Conservation (phyloP, 129 eudicot species). For the Escallonia rubra region DNA sequence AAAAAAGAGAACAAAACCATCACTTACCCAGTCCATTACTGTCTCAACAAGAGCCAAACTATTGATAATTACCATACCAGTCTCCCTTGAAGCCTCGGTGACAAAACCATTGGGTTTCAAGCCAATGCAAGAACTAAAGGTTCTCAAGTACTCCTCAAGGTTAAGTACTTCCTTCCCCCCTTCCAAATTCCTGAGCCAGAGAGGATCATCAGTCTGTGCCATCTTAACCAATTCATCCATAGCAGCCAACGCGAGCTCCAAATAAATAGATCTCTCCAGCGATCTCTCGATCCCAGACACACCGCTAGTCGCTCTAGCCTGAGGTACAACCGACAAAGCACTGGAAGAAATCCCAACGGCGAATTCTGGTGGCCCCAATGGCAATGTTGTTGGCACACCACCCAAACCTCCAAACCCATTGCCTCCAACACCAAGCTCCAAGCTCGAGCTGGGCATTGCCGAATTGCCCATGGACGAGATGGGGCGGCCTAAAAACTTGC, state of each 20-base stretch:
- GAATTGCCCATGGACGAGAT: slow-evolving; percentile 37
- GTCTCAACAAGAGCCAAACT: slow-evolving; percentile 96
- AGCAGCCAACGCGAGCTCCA: slow-evolving; percentile 88
- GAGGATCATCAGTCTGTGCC: slow-evolving; percentile 88
- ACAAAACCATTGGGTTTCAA: slow-evolving; percentile 71
- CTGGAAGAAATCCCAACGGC: slow-evolving; percentile 45
- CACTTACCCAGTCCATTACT: slow-evolving; percentile 81
- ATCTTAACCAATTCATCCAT: slow-evolving; percentile 84
- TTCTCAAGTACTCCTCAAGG: slow-evolving; percentile 61
- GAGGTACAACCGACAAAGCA: slow-evolving; percentile 42
- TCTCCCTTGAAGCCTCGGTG: slow-evolving; percentile 80
- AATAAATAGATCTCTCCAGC: slow-evolving; percentile 77
- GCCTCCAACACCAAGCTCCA: slow-evolving; percentile 84
- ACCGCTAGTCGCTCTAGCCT: slow-evolving; percentile 32
- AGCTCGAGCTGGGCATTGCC: slow-evolving; percentile 74
- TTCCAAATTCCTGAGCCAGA: slow-evolving; percentile 67
- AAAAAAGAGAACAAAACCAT: background rate
- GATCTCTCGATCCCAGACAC: slow-evolving; percentile 59
- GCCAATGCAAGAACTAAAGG: slow-evolving; percentile 66
- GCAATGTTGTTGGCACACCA: slow-evolving; percentile 38
- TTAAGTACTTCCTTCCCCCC: slow-evolving; percentile 69
- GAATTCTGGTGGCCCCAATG: slow-evolving; percentile 61
- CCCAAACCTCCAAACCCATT: slow-evolving; percentile 50
- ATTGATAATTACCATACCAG: slow-evolving; percentile 94
- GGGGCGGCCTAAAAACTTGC: slow-evolving; percentile 87